Conservation (phyloP, 805 yeast species). For the Metschnikowia kunwiensis region DNA sequence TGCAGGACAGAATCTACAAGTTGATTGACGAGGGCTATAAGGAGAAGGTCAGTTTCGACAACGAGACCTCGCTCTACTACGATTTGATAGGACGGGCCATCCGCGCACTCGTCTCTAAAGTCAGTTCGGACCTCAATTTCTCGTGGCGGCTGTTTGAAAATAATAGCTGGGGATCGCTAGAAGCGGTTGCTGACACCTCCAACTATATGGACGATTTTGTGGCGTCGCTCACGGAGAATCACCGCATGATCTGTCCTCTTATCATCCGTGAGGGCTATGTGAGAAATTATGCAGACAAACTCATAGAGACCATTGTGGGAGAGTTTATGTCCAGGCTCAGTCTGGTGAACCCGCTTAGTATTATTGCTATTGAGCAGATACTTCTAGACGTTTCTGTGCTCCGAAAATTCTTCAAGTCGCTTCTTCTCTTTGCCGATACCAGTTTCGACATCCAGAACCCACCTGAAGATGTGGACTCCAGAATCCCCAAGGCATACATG, state of each 20-base stretch:
- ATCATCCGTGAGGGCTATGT: slow-evolving; percentile 69
- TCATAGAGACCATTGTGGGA: slow-evolving; percentile 60
- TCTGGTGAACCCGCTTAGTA: slow-evolving; percentile 62
- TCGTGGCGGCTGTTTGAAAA: slow-evolving; percentile 85
- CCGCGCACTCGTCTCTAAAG: slow-evolving; percentile 51
- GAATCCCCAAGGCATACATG: slow-evolving; percentile 28
- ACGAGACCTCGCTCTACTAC: slow-evolving; percentile 53
- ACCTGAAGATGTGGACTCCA: slow-evolving; percentile 14
- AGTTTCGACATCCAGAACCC: slow-evolving; percentile 28
- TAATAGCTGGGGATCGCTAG: slow-evolving; percentile 63
- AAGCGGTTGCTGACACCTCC: slow-evolving; percentile 69
- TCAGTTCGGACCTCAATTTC: slow-evolving; percentile 58
- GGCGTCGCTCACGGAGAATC: slow-evolving; percentile 43
- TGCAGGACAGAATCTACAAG: slow-evolving; percentile 57
- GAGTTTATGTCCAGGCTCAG: slow-evolving; percentile 58
- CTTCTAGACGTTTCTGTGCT: slow-evolving; percentile 66
- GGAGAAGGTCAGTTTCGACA: slow-evolving; percentile 50
- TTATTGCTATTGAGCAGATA: slow-evolving; percentile 64
- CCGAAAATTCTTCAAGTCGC: slow-evolving; percentile 48
- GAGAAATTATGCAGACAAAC: slow-evolving; percentile 70
- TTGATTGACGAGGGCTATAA: slow-evolving; percentile 35
- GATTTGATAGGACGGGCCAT: slow-evolving; percentile 58
- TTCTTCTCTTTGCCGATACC: slow-evolving; percentile 43
- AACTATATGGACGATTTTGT: slow-evolving; percentile 62
- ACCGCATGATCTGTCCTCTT: slow-evolving; percentile 48